Percentiles rank a stretch among this genome's conserved stretches.
These are phyloP conservation scores for Schwanniomyces occidentalis DNA, from an alignment of 805 yeast species.

Conservation along the genomic window DNA sequence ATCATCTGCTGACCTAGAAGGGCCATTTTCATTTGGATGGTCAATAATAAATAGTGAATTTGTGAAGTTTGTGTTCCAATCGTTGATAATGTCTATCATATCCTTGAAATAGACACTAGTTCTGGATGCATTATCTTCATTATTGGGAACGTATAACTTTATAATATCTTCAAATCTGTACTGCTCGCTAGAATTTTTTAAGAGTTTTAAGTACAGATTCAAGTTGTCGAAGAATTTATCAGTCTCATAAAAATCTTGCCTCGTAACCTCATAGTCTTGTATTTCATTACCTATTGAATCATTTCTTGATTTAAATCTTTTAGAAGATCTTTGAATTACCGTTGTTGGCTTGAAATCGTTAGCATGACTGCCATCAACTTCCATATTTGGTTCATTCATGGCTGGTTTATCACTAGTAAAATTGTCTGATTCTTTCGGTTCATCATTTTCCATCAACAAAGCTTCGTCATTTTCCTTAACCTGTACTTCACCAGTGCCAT, in stretches of 20 bases:
- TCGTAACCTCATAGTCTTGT: conserved; percentile 22
- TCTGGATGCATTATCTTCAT: conserved; percentile 1
- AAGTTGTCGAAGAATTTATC: conserved; percentile 22
- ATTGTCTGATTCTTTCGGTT: conserved; percentile 34
- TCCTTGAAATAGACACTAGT: conserved; percentile 18
- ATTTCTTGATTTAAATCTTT: conserved; percentile 28
- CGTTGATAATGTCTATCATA: conserved; percentile 22
- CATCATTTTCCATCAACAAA: too few relatives aligned
- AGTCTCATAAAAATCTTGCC: conserved; percentile 27
- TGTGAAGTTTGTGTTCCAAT: conserved; percentile 27
- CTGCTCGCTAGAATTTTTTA: conserved; percentile 2
- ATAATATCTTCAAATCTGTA: conserved; percentile 9
- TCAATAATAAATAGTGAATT: conserved; percentile 14
- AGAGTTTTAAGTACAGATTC: conserved; percentile 13
- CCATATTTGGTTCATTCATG: too few relatives aligned
- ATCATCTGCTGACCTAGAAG: conserved; percentile 18
- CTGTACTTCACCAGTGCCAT: too few relatives aligned
- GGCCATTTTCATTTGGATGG: conserved; percentile 6
- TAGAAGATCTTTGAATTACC: conserved; percentile 27
- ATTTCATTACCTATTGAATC: conserved; percentile 10
- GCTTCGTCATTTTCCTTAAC: conserved; percentile 7
- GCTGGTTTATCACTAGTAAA: too few relatives aligned
- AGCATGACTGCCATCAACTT: too few relatives aligned
- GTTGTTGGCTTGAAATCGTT: conserved; percentile 15
- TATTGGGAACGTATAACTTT: conserved; percentile 12